Evolutionary conservation across 495 filamentous ascomycete species (phyloP).

Genomic region (Tuber magnatum): DNA sequence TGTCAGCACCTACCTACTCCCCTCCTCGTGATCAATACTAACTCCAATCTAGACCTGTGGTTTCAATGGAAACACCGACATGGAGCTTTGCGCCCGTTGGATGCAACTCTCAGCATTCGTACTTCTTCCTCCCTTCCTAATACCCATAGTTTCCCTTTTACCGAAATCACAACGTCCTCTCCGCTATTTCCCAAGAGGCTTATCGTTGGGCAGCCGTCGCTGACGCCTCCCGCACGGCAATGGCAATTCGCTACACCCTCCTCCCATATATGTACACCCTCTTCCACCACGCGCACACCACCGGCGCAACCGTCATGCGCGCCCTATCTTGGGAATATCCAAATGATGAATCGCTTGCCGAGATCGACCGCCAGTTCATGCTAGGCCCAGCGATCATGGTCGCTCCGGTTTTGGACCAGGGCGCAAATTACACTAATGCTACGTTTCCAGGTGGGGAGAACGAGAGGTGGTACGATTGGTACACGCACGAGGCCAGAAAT

Average conservation of each 20-base stretch:
- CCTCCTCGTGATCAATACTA: not conserved
- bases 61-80: slow-evolving; percentile 62
- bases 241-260: slow-evolving; percentile 65
- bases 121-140: slow-evolving; percentile 36
- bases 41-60: slow-evolving; percentile 54
- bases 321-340: slow-evolving; percentile 81
- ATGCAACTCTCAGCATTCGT: slow-evolving; percentile 83
- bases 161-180: slow-evolving; percentile 39
- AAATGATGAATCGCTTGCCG: slow-evolving; percentile 61
- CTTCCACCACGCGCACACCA: slow-evolving; percentile 61
- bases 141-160: slow-evolving; percentile 60
- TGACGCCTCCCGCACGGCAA: slow-evolving; percentile 59
- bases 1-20: not conserved
- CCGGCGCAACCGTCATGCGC: slow-evolving; percentile 69
- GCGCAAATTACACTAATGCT: slow-evolving; percentile 59
- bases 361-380: slow-evolving; percentile 67
- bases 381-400: slow-evolving; percentile 66
- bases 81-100: slow-evolving; percentile 77
- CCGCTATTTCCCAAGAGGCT: slow-evolving; percentile 62
- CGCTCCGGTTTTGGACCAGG: slow-evolving; percentile 62
- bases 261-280: slow-evolving; percentile 79
- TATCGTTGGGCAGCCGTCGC: slow-evolving; percentile 66
- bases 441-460: slow-evolving; percentile 67
- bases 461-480: slow-evolving; percentile 78
- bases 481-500: slow-evolving; percentile 52